Base-by-base conservation (phyloP, 768 basidiomycete genomes). In the Antrodiella citrinella region DNA sequence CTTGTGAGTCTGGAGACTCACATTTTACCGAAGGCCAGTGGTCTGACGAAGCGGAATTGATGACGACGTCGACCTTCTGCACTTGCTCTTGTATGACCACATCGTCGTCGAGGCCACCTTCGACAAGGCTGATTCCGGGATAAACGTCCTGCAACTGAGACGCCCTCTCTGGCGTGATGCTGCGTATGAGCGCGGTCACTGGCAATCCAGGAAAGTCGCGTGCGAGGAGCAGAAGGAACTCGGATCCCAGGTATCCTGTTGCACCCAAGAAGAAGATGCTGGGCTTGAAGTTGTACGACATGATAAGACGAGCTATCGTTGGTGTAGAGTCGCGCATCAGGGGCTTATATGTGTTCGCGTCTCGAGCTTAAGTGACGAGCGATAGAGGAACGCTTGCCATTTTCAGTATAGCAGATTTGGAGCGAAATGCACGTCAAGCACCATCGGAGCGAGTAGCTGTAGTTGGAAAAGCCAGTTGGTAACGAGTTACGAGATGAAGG, bases 231-330 rank as follows among this genome's bases (percentile, higher is more conserved):
- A 62, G 12, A 4, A 74, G 57, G 52, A 74, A 65, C 47, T 73
- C 68, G 18, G 67, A 71, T 19, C 71, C 71, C 30, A 74, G 58
- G 57, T 68, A 73, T 18, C 73, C 72, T 2, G 72, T 72, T 0
- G 72, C 73, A 4, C 73, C 73, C 13, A 74, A 60, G 47, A 73
- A 62, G 58, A 75, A 70, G 50, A 73, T 58, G 10, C 60, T 58
- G 20, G 48, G 58, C 15, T 42, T 40, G 30, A 35, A 35, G 30
- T 35, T 35, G 30, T 35, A 35, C 30, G 30, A 35, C 30, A 35
- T 35, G 30, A 15, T 15, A 35, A 35, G 30, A 35, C 30, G 15
- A 35, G n/a, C n/a, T n/a, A n/a, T n/a, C n/a, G n/a, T n/a, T n/a
- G n/a, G n/a, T n/a, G n/a, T n/a, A n/a, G n/a, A n/a, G n/a, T n/a